Evolutionary conservation across 352 stramenopile species (phyloP), one percentile per base, ranked within the genome.

Genomic region (Aphanomyces cochlioides): DNA sequence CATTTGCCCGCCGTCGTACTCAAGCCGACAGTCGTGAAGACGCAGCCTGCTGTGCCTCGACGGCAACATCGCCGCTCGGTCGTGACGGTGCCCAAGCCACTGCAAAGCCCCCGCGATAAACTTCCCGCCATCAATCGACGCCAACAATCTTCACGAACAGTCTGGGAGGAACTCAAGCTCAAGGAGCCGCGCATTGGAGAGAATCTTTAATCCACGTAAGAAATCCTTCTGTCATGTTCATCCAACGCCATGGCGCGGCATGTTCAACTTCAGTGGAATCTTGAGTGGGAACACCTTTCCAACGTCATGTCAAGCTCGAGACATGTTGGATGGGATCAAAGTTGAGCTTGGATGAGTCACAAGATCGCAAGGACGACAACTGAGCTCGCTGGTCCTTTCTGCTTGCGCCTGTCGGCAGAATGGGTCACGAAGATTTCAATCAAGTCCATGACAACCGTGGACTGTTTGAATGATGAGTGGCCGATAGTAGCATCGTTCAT

Each of bases 131-230:
- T 50, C 21, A 28, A n/a, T 56, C 15, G 15, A 34, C 41, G 10
- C 21, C 57, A 41, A 21, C 59, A 13, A 38, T 54, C 36, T 12
- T 34, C 37, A 4, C 8, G 41, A 54, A 50, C 37, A 37, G 39
- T 37, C 10, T 50, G 59, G 39, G 39, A 67, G 21, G 59, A 67
- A 37, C 59, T 67, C 59, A 67, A 67, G 21, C 59, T 67, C 59
- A 67, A 67, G 43, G 59, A 67, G 43, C 59, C 59, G 12, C 28
- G 15, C 39, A 39, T 67, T 50, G 59, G 59, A 41, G 59, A 67
- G 19, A 21, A 53, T 8, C 45, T 67, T 10, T 67, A 50, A 56
- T 7, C 15, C 56, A 37, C 10, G 10, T 28, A 28, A 28, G 28
- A 28, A 28, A 28, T 28, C 28, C 28, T 28, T 28, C 2, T 28